Evolutionary conservation across 2,329 filamentous ascomycete species (phyloP).

Genomic region (Cladosporium sp.): DNA sequence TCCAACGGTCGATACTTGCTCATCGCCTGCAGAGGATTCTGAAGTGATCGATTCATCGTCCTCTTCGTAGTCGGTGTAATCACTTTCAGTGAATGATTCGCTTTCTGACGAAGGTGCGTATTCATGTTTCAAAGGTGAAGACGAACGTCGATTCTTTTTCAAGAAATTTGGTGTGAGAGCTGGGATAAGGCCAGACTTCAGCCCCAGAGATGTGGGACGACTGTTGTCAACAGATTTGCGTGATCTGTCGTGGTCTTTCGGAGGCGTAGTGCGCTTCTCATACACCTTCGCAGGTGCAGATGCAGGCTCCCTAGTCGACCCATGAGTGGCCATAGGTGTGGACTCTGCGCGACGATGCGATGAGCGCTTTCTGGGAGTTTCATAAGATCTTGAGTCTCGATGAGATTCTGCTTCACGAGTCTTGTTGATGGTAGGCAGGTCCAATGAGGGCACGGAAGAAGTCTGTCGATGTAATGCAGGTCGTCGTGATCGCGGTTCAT

Average conservation of each 20-base stretch:
- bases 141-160: slow-evolving; percentile 63
- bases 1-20: slow-evolving; percentile 26
- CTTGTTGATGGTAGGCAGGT: slow-evolving; percentile 44
- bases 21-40: slow-evolving; percentile 48
- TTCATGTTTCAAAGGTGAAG: slow-evolving; percentile 94
- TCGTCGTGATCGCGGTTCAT: slow-evolving; percentile 21
- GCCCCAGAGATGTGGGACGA: slow-evolving; percentile 17
- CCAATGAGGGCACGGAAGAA: slow-evolving; percentile 46
- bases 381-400: not conserved
- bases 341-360: slow-evolving; percentile 15
- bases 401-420: slow-evolving; percentile 30
- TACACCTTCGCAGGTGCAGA: slow-evolving; percentile 34
- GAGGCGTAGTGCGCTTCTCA: slow-evolving; percentile 17
- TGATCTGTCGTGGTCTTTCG: not conserved
- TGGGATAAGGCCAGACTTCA: slow-evolving; percentile 25
- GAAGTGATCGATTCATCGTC: slow-evolving; percentile 47
- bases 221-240: not conserved
- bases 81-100: slow-evolving; percentile 56
- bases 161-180: slow-evolving; percentile 35
- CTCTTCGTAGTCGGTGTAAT: slow-evolving; percentile 46
- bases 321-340: slow-evolving; percentile 13
- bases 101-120: slow-evolving; percentile 81
- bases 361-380: slow-evolving; percentile 5
- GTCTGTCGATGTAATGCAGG: slow-evolving; percentile 40
- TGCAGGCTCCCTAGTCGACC: slow-evolving; percentile 17